These are phyloP conservation scores for Euphrasia confusa DNA, from an alignment of 257 asterid species.

Conservation along the genomic window DNA sequence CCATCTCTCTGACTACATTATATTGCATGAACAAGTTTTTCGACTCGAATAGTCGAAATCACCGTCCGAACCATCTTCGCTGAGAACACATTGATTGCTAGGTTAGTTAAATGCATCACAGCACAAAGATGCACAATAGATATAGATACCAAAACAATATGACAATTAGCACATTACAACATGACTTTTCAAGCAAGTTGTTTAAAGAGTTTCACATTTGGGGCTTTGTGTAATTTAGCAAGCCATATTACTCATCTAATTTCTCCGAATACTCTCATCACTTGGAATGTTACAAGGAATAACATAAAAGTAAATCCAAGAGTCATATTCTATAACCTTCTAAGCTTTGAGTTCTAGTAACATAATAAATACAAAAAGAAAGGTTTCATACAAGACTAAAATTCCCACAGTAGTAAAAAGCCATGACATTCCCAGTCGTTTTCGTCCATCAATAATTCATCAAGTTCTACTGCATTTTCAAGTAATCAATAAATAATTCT, in stretches of 20 bases:
- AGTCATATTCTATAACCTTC: not conserved
- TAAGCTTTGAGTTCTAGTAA: not conserved
- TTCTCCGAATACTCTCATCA: not conserved
- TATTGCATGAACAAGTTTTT: constrained; percentile 1
- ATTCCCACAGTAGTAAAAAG: not conserved
- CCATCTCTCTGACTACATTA: not conserved
- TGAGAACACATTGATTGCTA: not conserved
- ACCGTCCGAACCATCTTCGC: constrained; percentile 1
- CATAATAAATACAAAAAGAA: not conserved
- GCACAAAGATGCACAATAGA: not conserved
- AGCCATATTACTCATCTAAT: not conserved
- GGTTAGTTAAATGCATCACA: not conserved
- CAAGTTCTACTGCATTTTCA: not conserved
- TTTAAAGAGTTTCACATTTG: not conserved
- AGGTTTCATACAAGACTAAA: not conserved
- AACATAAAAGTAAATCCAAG: not conserved
- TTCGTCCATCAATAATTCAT: not conserved
- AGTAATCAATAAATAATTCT: not conserved
- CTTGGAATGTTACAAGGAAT: not conserved
- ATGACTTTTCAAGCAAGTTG: not conserved
- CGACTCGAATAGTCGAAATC: not conserved
- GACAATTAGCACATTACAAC: not conserved
- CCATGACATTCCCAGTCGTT: not conserved
- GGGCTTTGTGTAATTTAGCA: not conserved
- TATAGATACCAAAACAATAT: not conserved